Evolutionary conservation across 768 basidiomycete genomes (phyloP).

Genomic region (Suillus paluster): DNA sequence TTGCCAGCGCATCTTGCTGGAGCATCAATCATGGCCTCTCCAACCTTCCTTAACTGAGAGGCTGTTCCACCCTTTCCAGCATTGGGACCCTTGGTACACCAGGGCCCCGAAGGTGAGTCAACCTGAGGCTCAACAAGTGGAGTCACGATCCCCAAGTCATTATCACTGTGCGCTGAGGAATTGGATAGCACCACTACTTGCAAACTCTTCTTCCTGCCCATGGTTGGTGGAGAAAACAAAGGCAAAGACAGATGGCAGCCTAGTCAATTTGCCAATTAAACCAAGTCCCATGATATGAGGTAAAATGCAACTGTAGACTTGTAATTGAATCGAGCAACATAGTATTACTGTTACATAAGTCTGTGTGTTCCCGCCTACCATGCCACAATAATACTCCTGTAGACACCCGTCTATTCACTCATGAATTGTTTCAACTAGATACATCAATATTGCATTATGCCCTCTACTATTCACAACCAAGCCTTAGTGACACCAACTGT

Average conservation of each 20-base stretch:
- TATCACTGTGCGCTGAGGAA: not conserved
- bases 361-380: not conserved
- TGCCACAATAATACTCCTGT: not conserved
- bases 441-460: not conserved
- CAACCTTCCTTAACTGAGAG: not conserved
- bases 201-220: not conserved
- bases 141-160: not conserved
- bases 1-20: not conserved
- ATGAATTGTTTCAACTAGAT: not conserved
- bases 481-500: not conserved
- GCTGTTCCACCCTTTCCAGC: not conserved
- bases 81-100: not conserved
- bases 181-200: not conserved
- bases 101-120: not conserved
- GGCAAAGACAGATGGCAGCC: not conserved
- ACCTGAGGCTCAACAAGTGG: not conserved
- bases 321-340: not conserved
- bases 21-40: not conserved
- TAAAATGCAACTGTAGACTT: not conserved
- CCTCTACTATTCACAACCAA: not conserved
- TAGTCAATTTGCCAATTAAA: not conserved
- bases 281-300: not conserved
- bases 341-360: not conserved
- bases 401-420: not conserved
- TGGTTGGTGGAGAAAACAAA: not conserved